Conservation (phyloP, 1,284 basidiomycete genomes). For the Ganoderma lingzhi region DNA sequence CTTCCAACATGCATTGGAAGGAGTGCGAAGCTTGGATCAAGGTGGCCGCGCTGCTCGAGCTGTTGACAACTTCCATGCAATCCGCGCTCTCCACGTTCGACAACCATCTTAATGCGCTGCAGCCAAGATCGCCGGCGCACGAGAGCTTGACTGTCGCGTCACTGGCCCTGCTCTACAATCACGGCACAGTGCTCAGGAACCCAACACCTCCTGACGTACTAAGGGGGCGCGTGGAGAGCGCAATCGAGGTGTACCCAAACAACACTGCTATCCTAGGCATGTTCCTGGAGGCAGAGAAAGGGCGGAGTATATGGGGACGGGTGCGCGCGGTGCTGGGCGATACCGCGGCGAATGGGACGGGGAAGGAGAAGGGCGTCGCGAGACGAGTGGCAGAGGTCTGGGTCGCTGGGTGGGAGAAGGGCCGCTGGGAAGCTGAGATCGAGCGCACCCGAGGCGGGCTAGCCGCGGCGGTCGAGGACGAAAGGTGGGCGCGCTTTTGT, state of each 20-base stretch:
- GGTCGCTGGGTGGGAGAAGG: slow-evolving; percentile 80
- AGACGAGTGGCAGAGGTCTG: slow-evolving; percentile 75
- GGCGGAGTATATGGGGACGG: slow-evolving; percentile 77
- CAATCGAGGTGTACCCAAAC: slow-evolving; percentile 67
- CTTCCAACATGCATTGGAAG: slow-evolving; percentile 51
- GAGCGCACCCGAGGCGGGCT: slow-evolving; percentile 76
- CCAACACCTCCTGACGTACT: slow-evolving; percentile 67
- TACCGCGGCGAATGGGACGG: slow-evolving; percentile 38
- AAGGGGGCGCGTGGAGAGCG: slow-evolving; percentile 63
- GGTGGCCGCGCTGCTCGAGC: slow-evolving; percentile 68
- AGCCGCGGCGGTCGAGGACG: slow-evolving; percentile 64
- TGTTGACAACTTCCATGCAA: slow-evolving; percentile 57
- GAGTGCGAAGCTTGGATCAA: slow-evolving; percentile 70
- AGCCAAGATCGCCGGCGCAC: slow-evolving; percentile 45
- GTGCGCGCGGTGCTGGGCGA: slow-evolving; percentile 62
- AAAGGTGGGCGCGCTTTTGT: slow-evolving; percentile 50
- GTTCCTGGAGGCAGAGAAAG: slow-evolving; percentile 82
- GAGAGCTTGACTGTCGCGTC: slow-evolving; percentile 70
- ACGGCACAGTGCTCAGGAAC: slow-evolving; percentile 62
- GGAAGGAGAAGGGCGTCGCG: slow-evolving; percentile 60
- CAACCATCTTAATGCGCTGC: slow-evolving; percentile 42
- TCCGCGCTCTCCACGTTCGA: slow-evolving; percentile 60
- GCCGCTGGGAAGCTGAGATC: slow-evolving; percentile 70
- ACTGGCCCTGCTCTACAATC: slow-evolving; percentile 69
- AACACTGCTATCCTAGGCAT: slow-evolving; percentile 81